These are phyloP conservation scores for Microdochium nivale DNA, from an alignment of 2,329 filamentous ascomycete species.

Conservation along the genomic window DNA sequence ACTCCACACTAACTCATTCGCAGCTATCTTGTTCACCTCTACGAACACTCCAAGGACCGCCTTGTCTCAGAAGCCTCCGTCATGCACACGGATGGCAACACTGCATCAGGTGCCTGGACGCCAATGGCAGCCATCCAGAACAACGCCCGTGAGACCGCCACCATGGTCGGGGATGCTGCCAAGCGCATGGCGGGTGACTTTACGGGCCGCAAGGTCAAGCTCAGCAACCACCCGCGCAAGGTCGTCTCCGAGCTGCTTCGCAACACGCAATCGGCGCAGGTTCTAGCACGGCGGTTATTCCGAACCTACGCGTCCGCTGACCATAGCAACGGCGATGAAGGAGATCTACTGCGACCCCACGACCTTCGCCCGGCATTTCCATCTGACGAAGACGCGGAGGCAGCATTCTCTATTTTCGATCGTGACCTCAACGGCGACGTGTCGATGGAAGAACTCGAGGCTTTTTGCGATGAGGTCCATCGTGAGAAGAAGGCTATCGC, in stretches of 20 bases:
- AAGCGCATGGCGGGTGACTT: constrained; percentile 86
- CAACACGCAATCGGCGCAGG: constrained; percentile 66
- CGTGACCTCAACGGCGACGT: constrained; percentile 96
- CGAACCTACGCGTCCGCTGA: too few relatives aligned
- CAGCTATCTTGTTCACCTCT: constrained; percentile 40
- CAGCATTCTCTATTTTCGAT: constrained; percentile 87
- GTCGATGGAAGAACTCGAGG: constrained; percentile 87
- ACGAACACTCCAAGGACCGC: constrained; percentile 69
- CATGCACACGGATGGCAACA: constrained; percentile 30
- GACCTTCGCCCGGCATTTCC: constrained; percentile 75
- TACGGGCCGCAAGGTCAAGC: constrained; percentile 65
- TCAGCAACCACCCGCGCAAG: constrained; percentile 67
- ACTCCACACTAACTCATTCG: constrained; percentile 1
- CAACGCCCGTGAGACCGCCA: constrained; percentile 66
- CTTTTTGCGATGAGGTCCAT: constrained; percentile 88
- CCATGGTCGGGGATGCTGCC: constrained; percentile 76
- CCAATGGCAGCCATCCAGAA: constrained; percentile 66
- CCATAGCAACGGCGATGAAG: constrained; percentile 62
- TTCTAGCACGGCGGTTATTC: constrained; percentile 80
- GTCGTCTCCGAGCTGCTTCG: constrained; percentile 72
- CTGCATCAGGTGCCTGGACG: constrained; percentile 57
- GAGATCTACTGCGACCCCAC: constrained; percentile 67
- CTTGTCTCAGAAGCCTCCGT: constrained; percentile 45
- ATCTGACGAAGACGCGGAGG: constrained; percentile 76
- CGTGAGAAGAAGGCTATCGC: constrained; percentile 93